phyloP scores from a whole-genome alignment of 2,329 filamentous ascomycete species.

The Zymoseptoria brevis region DNA sequence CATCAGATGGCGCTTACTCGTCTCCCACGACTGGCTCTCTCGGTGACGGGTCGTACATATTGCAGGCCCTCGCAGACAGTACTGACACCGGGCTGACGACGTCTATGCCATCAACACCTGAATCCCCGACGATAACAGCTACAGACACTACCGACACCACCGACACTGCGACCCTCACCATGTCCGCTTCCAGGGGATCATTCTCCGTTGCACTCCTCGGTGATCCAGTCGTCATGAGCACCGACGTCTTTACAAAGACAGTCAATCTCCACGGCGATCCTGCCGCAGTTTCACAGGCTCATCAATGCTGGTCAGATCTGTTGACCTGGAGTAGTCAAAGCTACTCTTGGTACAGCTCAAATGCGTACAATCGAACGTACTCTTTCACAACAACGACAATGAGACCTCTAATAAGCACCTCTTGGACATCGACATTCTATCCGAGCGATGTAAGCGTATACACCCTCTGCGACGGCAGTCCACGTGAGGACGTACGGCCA shows the following conservation, averaged over 20 bases:
- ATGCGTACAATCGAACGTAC: slow-evolving; percentile 8
- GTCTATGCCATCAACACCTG: too few species aligned
- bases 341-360: slow-evolving; percentile 3
- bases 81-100: too few species aligned
- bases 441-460: slow-evolving; percentile 13
- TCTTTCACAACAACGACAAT: not conserved
- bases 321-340: slow-evolving; percentile 7
- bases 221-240: not conserved
- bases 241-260: not conserved
- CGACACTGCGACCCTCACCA: too few species aligned
- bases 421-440: slow-evolving; percentile 9
- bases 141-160: too few species aligned
- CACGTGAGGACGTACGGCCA: slow-evolving; percentile 15
- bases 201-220: not conserved
- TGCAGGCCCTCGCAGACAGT: too few species aligned
- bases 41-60: too few species aligned
- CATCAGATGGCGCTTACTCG: too few species aligned
- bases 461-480: slow-evolving; percentile 19
- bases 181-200: not conserved
- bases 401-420: not conserved
- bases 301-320: slow-evolving; percentile 9
- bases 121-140: too few species aligned
- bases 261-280: not conserved
- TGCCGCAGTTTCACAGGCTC: not conserved
- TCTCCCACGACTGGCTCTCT: too few species aligned